These are phyloP conservation scores for Blumeria hordei DNA, from an alignment of 2,329 filamentous ascomycete species.

Conservation along the genomic window DNA sequence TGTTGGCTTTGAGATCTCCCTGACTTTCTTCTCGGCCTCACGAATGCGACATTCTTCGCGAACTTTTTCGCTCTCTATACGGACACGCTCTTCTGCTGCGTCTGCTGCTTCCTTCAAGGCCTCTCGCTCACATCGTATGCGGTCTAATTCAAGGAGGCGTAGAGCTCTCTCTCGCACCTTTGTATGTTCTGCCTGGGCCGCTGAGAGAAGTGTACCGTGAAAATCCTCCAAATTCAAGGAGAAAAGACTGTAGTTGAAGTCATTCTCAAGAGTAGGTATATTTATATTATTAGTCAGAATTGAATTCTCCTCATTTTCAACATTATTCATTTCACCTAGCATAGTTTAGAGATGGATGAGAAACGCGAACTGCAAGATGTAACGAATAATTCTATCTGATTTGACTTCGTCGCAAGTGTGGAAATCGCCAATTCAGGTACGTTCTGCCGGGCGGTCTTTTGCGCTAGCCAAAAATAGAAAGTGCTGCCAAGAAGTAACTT, in stretches of 20 bases:
- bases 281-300: background rate
- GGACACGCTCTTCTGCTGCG: slow-evolving; percentile 9
- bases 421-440: background rate
- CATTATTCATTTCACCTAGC: too few species aligned
- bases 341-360: too few species aligned
- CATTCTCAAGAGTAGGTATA: background rate
- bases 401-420: too few species aligned
- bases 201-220: slow-evolving; percentile 31
- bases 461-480: slow-evolving; percentile 1
- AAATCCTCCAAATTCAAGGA: slow-evolving; percentile 7
- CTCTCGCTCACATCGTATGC: slow-evolving; percentile 17
- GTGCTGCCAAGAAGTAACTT: background rate
- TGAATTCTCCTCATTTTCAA: too few species aligned
- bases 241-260: background rate
- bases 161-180: slow-evolving; percentile 28
- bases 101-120: background rate
- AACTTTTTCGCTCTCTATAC: slow-evolving; percentile 20
- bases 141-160: background rate
- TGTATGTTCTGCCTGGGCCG: slow-evolving; percentile 41
- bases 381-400: too few species aligned
- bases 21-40: slow-evolving; percentile 17
- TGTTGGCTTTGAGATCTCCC: slow-evolving; percentile 11
- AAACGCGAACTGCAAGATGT: too few species aligned
- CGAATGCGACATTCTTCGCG: slow-evolving; percentile 26
- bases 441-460: background rate